Evolutionary conservation across 2,329 filamentous ascomycete species (phyloP), one percentile per base, ranked within the genome.

Genomic region (Balansia obtecta): DNA sequence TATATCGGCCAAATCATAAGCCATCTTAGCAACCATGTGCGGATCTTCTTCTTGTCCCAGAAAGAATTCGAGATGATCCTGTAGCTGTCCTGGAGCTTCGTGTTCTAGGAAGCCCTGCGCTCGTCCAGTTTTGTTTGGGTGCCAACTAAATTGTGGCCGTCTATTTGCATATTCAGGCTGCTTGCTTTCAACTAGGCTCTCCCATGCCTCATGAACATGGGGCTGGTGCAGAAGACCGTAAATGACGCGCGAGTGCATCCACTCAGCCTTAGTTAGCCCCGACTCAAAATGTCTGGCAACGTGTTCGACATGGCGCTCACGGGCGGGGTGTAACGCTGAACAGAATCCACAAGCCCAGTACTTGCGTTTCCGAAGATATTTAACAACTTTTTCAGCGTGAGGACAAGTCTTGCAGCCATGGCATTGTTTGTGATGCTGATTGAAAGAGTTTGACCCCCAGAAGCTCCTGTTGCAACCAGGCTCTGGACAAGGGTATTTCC

Each of bases 311-410:
- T 83, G 78, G 50, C 82, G 79, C 60, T 84, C 80, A 55, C 80
- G 77, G 12, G 79, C 78, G 15, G 78, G 74, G 52, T 83, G 73
- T 41, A 84, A 71, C 15, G 75, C 76, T 4, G 77, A 80, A 58
- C 82, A 85, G 64, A 85, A 84, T 27, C 82, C 82, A 55, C 82
- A 85, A 1, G 80, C 82, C 76, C 80, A 85, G 39, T 82, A 79
- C 63, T 79, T 80, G 56, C 80, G 75, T 68, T 83, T 81, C 53
- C 74, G 74, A 53, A 80, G 73, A 49, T 80, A 80, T 58, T 75
- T 75, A 60, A 82, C 79, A 18, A 82, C 79, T 56, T 77, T 77
- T 56, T 82, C 77, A 46, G 80, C 79, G 57, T 83, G 80, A 5
- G 80, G 80, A 55, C 80, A 83, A 4, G 79, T 79, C 59, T 79